Conservation (phyloP, 2,329 filamentous ascomycete genomes). For the Penicillium sp. region DNA sequence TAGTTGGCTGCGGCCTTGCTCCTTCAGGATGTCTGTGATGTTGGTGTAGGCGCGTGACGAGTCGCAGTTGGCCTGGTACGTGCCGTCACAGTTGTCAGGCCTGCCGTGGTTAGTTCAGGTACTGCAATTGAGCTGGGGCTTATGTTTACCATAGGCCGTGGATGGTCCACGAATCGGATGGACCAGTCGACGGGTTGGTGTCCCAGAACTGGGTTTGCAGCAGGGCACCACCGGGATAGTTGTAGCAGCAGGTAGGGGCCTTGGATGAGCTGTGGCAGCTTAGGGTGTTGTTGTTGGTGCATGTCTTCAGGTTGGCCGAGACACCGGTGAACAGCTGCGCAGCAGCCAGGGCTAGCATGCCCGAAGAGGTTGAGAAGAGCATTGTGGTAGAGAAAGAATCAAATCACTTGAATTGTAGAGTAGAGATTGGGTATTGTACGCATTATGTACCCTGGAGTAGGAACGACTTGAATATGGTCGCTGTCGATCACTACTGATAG, state of each 20-base stretch:
- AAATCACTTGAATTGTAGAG: slow-evolving; percentile 1
- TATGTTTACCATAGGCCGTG: slow-evolving; percentile 50
- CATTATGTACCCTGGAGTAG: neutral
- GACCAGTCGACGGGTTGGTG: slow-evolving; percentile 50
- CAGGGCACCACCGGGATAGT: slow-evolving; percentile 53
- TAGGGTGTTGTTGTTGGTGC: slow-evolving; percentile 39
- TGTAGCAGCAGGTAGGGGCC: slow-evolving; percentile 54
- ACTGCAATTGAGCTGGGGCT: neutral
- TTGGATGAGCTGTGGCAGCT: slow-evolving; percentile 54
- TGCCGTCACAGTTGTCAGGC: slow-evolving; percentile 54
- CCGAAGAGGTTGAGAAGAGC: slow-evolving; percentile 17
- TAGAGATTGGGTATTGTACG: neutral
- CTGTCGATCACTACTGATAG: slow-evolving; percentile 11
- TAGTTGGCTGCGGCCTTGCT: slow-evolving; percentile 47
- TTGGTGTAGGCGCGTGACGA: slow-evolving; percentile 51
- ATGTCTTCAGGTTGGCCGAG: slow-evolving; percentile 25
- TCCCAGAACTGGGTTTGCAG: slow-evolving; percentile 60
- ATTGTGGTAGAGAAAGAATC: slow-evolving; percentile 12
- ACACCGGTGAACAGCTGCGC: slow-evolving; percentile 18
- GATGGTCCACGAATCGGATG: slow-evolving; percentile 54
- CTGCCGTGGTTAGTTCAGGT: slow-evolving; percentile 18
- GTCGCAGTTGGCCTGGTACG: slow-evolving; percentile 54
- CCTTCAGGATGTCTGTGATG: slow-evolving; percentile 52
- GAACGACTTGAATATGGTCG: neutral
- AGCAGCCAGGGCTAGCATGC: slow-evolving; percentile 25